Conservation (phyloP, 1,284 basidiomycete species). For the Cryptococcus sp. region DNA sequence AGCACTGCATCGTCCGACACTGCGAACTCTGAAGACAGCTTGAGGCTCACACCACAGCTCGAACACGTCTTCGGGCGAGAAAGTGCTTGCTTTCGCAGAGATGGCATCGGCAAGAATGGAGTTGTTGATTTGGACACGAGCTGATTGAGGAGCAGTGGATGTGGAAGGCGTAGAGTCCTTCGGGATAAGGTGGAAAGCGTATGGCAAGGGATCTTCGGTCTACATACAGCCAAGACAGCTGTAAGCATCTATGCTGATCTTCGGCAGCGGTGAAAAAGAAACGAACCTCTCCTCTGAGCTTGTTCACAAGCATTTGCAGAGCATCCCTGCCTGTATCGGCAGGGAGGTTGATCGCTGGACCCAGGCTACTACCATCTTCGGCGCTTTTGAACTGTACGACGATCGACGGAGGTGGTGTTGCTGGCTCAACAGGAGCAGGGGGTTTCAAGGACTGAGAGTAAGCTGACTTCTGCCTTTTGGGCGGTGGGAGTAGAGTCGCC, state of each 20-base stretch:
- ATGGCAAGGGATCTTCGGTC: conserved; percentile 85
- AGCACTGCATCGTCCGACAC: conserved; percentile 88
- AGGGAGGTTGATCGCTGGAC: conserved; percentile 82
- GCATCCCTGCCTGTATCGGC: conserved; percentile 82
- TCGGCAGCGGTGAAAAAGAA: neutral
- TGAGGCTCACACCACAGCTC: conserved; percentile 88
- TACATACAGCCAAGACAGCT: conserved; percentile 44
- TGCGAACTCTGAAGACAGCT: conserved; percentile 91
- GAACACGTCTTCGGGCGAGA: conserved; percentile 83
- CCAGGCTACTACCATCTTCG: conserved; percentile 74
- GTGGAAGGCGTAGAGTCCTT: conserved; percentile 50
- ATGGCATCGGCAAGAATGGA: conserved; percentile 79
- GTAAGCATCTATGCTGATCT: neutral
- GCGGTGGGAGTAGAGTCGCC: conserved; percentile 79
- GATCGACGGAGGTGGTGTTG: conserved; percentile 62
- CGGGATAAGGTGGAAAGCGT: conserved; percentile 76
- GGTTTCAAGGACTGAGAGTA: conserved; percentile 59
- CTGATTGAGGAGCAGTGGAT: conserved; percentile 52
- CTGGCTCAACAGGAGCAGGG: conserved; percentile 58
- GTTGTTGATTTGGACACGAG: conserved; percentile 74
- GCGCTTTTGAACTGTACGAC: conserved; percentile 89
- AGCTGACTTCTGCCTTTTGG: conserved; percentile 78
- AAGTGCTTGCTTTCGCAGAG: conserved; percentile 45
- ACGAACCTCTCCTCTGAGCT: conserved; percentile 69
- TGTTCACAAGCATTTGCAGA: conserved; percentile 82